Base-by-base conservation (phyloP, 2,329 filamentous ascomycete species). In the Gaeumannomyces sp. region DNA sequence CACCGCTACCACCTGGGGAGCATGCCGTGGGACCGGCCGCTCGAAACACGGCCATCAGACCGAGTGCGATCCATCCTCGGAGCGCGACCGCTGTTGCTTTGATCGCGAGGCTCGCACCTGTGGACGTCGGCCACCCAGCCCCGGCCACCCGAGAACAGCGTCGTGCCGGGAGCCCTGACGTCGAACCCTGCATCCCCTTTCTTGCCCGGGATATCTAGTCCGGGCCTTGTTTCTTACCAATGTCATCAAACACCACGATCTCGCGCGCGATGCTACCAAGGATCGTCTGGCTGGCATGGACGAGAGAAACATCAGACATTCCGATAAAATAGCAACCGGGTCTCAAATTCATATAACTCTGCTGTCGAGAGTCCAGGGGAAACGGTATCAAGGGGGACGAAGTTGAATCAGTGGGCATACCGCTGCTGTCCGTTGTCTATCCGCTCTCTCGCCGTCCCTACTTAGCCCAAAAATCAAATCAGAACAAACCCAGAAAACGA, bases 391-490 rank as follows among this genome's bases (percentile, higher is more conserved):
- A 60, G 29, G 13, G 45, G 45, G 45, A 25, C 8, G 16, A 38
- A 19, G 7, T 22, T n/a, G 25, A 53, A 53, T 53, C 45, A 53
- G 45, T 35, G 25, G 59, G 59, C 29, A 60, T 35, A 60, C 22
- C 25, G 59, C 19, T 33, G n/a, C 59, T n/a, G 59, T n/a, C 22
- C 59, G 25, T 60, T 35, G 59, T 31, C 58, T 53, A 53, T 53
- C 4, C 45, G 22, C 7, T 53, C 45, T 25, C 45, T 8, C 22
- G 10, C 8, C 45, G 11, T 59, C 25, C 57, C 7, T 27, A 59
- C 57, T 28, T 16, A 13, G 29, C 13, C 13, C 14, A 59, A 59
- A 28, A 25, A 59, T 45, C 25, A 29, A 59, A 59, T 28, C 27
- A 10, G 56, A 29, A 59, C 25, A 19, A 59, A 59, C 13, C 27